A percentile compares a stretch with the other conserved stretches of the same genome.
phyloP scores from a whole-genome alignment of 202 grass and related monocot species.

The Setaria viridis region DNA sequence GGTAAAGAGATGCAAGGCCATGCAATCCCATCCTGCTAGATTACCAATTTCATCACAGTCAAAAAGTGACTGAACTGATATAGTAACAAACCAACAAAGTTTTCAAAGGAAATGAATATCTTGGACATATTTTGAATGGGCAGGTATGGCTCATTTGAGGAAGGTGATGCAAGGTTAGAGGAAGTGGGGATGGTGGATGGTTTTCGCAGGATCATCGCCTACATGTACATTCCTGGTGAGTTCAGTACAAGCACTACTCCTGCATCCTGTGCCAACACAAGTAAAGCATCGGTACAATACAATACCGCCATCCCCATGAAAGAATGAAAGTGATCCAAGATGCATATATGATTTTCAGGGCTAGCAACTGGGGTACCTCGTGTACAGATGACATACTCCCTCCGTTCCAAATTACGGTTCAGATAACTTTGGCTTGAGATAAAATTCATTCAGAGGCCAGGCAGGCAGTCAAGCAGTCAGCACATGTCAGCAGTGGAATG shows the following conservation, averaged over 20 bases:
- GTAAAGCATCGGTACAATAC: not conserved
- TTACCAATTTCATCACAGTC: not conserved
- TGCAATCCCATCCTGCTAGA: not conserved
- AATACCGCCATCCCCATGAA: not conserved
- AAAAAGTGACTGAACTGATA: not conserved
- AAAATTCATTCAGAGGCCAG: not conserved
- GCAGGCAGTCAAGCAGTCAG: not conserved
- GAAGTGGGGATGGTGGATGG: constrained; percentile 63
- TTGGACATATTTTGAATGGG: not conserved
- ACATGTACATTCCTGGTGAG: constrained; percentile 48
- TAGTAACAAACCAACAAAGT: not conserved
- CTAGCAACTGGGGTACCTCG: constrained; percentile 76
- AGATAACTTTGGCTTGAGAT: no score
- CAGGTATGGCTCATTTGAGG: constrained; percentile 89
- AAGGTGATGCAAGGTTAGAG: constrained; percentile 61
- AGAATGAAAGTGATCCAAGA: not conserved
- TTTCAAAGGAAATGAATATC: not conserved
- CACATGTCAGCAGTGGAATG: not conserved
- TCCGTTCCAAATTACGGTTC: no score
- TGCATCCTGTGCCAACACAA: not conserved
- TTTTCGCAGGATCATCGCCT: constrained; percentile 76
- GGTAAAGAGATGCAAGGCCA: not conserved
- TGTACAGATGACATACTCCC: constrained; percentile 11
- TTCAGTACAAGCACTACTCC: not conserved
- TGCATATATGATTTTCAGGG: constrained; percentile 57